Evolutionary conservation across 768 basidiomycete genomes (phyloP), one percentile per base, ranked within the genome.

Genomic region (Pleurotus platypus): DNA sequence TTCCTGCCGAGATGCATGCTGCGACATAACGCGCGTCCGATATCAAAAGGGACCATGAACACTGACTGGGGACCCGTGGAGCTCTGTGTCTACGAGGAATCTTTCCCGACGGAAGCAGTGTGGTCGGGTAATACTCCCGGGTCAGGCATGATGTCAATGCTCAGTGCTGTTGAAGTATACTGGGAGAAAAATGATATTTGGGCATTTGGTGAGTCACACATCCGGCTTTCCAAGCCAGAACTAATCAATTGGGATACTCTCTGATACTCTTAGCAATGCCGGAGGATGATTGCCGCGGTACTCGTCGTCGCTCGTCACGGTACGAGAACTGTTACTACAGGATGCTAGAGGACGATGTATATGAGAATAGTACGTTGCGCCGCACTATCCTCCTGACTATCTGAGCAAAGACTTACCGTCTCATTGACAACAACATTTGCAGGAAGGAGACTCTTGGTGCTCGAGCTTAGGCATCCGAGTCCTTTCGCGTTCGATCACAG

Each of bases 1-100:
- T 68, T 70, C 40, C 64, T 63, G 3, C 73, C 74, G 13, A 75
- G 66, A 39, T 70, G 70, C 63, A 70, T 70, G 2, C 71, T 72
- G 0, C 68, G 75, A 57, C 75, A 77, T 18, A 73, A 68, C 26
- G 73, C 65, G 47, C 75, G 61, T 30, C 76, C 76, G 57, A 76
- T 77, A 3, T 76, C 72, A 60, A 75, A 78, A 13, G 72, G 69
- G 38, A 73, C 64, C n/a, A 70, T 69, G 45, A 72, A 71, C 9
- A 63, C 59, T 58, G 66, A 57, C 13, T 72, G 46, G 4, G 69
- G 67, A 3, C 22, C 22, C 4, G 22, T 24, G 22, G 22, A 69
- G 62, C 55, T 55, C 11, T 6, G 18, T 8, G 5, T 68, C 69
- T 16, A 69, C 66, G 5, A 78, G 57, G 58, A 78, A 78, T 24